Percentiles rank a stretch among this genome's conserved stretches.
These are phyloP conservation scores for Malassezia arunalokei DNA, from an alignment of 1,284 basidiomycete species.

Conservation along the genomic window DNA sequence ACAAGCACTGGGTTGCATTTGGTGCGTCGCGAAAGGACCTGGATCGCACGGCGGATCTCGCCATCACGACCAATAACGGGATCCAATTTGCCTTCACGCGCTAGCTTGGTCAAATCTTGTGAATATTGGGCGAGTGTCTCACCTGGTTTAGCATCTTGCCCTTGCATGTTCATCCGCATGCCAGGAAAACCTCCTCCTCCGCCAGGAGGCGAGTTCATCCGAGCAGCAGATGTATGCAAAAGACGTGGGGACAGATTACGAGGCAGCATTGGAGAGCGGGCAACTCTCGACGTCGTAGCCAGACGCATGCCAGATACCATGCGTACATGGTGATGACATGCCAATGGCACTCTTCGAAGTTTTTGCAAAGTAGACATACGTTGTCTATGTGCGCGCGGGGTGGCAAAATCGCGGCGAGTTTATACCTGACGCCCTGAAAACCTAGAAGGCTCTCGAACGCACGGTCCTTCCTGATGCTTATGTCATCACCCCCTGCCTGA, in stretches of 20 bases:
- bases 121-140: constrained; percentile 25
- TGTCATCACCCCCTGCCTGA: not conserved
- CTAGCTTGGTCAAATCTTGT: constrained; percentile 23
- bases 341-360: not conserved
- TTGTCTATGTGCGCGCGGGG: not conserved
- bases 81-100: constrained; percentile 25
- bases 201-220: constrained; percentile 8
- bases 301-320: constrained; percentile 1
- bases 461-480: constrained; percentile 1
- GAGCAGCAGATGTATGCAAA: constrained; percentile 11
- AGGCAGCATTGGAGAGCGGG: not conserved
- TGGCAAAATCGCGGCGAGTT: not conserved
- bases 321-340: not conserved
- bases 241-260: not conserved
- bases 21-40: constrained; percentile 51
- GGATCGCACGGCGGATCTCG: constrained; percentile 80
- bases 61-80: constrained; percentile 50
- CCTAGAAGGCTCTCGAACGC: constrained; percentile 13
- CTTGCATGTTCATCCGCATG: constrained; percentile 17
- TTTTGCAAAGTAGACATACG: not conserved
- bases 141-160: constrained; percentile 16
- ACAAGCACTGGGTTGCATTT: constrained; percentile 64
- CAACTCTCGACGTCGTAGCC: not conserved
- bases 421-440: not conserved
- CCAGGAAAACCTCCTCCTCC: constrained; percentile 19